These are phyloP conservation scores for Glycine tomentella DNA, from an alignment of 306 rosid species.

Conservation along the genomic window DNA sequence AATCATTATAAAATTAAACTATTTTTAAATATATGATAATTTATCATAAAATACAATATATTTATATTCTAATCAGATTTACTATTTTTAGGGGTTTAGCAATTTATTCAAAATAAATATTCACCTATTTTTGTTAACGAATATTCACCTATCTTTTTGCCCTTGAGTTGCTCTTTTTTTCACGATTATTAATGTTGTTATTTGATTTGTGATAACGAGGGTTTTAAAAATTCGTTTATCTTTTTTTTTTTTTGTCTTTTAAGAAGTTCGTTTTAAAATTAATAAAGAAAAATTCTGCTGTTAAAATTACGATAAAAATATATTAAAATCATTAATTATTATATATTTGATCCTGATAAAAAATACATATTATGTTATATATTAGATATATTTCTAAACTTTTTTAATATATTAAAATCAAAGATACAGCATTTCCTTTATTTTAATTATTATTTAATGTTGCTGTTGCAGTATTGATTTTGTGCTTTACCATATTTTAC, in stretches of 20 bases:
- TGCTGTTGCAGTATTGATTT: slow-evolving; percentile 46
- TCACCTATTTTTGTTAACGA: slow-evolving; percentile 31
- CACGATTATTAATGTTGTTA: slow-evolving; percentile 1
- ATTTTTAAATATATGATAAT: neutral
- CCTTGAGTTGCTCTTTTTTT: slow-evolving; percentile 14
- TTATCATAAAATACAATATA: neutral
- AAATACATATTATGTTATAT: neutral
- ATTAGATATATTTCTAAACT: neutral
- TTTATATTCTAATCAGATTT: slow-evolving; percentile 50
- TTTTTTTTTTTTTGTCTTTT: neutral
- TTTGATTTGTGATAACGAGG: neutral
- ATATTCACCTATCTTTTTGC: slow-evolving; percentile 37
- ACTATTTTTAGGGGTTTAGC: slow-evolving; percentile 60
- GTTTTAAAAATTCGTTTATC: neutral
- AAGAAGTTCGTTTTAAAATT: neutral
- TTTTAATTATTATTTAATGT: slow-evolving; percentile 26
- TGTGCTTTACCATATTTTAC: slow-evolving; percentile 40
- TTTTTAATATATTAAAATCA: neutral
- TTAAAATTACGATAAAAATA: neutral
- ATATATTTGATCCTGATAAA: no score
- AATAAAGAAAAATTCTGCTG: neutral
- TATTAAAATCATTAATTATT: no score
- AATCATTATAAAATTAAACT: neutral
- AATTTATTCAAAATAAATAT: slow-evolving; percentile 37
- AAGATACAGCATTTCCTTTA: neutral